Percentiles rank a stretch among this genome's conserved stretches.
Evolutionary conservation across 306 rosid species (phyloP).

Genomic region (Carpinus viminea): DNA sequence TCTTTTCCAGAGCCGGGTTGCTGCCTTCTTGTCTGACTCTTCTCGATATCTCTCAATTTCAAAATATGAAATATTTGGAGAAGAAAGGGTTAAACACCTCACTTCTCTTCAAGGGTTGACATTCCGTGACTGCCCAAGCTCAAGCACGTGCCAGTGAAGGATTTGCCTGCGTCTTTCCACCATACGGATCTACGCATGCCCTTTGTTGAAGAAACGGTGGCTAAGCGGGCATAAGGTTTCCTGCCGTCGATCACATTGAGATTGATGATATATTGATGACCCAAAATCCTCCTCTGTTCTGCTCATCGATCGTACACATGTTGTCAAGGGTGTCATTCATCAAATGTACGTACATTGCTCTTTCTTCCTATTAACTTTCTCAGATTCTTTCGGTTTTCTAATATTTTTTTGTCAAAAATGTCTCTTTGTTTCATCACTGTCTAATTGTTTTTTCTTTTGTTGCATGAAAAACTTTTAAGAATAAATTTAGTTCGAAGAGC

Average conservation of each 20-base stretch:
- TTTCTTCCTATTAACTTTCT: too few relatives aligned
- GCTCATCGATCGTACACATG: too few relatives aligned
- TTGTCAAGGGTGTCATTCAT: too few relatives aligned
- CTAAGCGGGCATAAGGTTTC: background rate
- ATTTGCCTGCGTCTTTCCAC: background rate
- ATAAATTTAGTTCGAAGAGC: too few relatives aligned
- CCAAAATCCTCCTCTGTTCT: background rate
- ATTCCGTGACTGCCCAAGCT: accelerated
- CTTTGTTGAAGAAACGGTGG: background rate
- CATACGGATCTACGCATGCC: accelerated
- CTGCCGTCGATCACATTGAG: background rate
- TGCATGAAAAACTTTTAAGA: too few relatives aligned
- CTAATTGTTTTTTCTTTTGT: too few relatives aligned
- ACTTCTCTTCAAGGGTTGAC: background rate
- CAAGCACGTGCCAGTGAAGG: constrained; percentile 17
- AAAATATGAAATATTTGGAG: background rate
- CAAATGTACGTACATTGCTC: too few relatives aligned
- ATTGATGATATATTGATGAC: background rate
- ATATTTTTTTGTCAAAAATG: too few relatives aligned
- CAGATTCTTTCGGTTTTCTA: too few relatives aligned
- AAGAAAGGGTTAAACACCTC: background rate
- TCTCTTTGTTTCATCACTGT: too few relatives aligned
- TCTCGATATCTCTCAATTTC: accelerated
- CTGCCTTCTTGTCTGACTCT: background rate
- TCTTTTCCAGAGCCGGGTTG: background rate